phyloP scores from a whole-genome alignment of 2,329 filamentous ascomycete genomes.

The Fusarium sacchari region DNA sequence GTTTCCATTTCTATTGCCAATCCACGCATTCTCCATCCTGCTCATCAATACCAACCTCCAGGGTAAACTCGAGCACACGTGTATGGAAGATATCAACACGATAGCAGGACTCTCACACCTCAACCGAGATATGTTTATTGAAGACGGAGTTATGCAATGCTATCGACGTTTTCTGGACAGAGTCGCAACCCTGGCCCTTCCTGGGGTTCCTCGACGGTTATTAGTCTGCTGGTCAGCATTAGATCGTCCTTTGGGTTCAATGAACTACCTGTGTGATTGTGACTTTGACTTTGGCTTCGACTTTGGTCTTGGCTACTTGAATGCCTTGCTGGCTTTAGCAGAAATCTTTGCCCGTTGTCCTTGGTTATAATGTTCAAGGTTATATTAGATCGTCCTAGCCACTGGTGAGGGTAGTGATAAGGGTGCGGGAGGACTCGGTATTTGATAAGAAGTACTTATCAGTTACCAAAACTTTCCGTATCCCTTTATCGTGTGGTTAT shows the following conservation, averaged over 20 bases:
- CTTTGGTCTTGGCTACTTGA: background rate
- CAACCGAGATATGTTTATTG: background rate
- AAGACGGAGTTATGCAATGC: background rate
- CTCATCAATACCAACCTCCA: background rate
- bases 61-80: constrained; percentile 1
- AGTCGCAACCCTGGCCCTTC: background rate
- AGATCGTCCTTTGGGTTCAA: background rate
- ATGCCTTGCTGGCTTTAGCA: background rate
- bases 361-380: background rate
- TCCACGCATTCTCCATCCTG: constrained; percentile 24
- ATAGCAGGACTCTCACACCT: constrained; percentile 5
- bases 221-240: background rate
- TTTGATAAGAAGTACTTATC: background rate
- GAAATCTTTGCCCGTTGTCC: no score
- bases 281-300: background rate
- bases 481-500: background rate
- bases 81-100: constrained; percentile 2
- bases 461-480: background rate
- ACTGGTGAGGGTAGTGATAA: background rate
- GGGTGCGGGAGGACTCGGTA: background rate
- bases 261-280: background rate
- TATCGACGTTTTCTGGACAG: background rate
- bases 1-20: constrained; percentile 31
- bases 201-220: background rate
- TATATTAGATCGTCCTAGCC: background rate